These are phyloP conservation scores for Pythium biforme DNA, from an alignment of 352 stramenopile species.

Conservation along the genomic window DNA sequence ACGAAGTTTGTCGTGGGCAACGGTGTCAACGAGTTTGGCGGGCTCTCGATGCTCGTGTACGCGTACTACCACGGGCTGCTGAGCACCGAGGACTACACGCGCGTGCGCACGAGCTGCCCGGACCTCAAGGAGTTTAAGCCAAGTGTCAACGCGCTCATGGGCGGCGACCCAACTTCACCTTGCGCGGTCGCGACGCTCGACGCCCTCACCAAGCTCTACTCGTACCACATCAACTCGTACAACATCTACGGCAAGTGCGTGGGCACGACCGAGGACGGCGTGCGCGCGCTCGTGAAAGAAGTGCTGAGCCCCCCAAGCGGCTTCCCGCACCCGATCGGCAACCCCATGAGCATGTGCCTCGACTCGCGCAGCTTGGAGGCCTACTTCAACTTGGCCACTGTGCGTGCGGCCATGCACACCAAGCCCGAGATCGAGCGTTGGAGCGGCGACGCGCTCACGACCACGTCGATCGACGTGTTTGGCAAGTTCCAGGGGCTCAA, in stretches of 20 bases:
- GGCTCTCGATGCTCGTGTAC: slow-evolving; percentile 63
- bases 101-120: slow-evolving; percentile 47
- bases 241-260: slow-evolving; percentile 63
- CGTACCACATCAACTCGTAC: slow-evolving; percentile 62
- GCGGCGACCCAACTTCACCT: slow-evolving; percentile 12
- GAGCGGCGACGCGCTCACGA: slow-evolving; percentile 47
- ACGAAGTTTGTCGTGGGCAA: slow-evolving; percentile 89
- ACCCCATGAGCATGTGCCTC: slow-evolving; percentile 69
- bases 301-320: slow-evolving; percentile 40
- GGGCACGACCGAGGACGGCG: slow-evolving; percentile 42
- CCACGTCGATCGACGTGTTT: slow-evolving; percentile 36
- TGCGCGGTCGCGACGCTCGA: slow-evolving; percentile 35
- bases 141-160: slow-evolving; percentile 19
- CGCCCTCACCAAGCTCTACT: slow-evolving; percentile 35
- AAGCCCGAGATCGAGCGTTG: slow-evolving; percentile 41
- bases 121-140: slow-evolving; percentile 48
- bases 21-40: slow-evolving; percentile 61
- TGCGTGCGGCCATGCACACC: slow-evolving; percentile 82
- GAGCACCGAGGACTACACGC: slow-evolving; percentile 61
- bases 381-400: slow-evolving; percentile 71
- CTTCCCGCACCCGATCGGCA: slow-evolving; percentile 63
- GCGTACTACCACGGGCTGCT: slow-evolving; percentile 82
- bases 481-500: slow-evolving; percentile 38
- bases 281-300: slow-evolving; percentile 44
- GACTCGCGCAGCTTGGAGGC: slow-evolving; percentile 47